These are phyloP conservation scores for Heliosperma pusillum DNA, from an alignment of 148 eudicot species.

Conservation along the genomic window DNA sequence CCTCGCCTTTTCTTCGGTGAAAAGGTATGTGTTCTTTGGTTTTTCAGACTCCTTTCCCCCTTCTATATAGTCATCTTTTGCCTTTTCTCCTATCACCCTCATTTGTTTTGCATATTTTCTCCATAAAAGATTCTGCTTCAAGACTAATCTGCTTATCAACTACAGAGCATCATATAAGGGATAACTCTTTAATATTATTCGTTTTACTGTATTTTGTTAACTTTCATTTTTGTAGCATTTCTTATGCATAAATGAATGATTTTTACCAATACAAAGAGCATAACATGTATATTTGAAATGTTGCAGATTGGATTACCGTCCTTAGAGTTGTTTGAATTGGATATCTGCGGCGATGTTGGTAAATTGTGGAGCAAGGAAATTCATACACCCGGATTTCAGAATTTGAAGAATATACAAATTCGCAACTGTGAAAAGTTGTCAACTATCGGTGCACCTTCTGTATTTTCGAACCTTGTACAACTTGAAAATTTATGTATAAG, in stretches of 20 bases:
- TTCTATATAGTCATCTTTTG: no score
- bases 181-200: no score
- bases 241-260: no score
- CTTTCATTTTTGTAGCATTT: no score
- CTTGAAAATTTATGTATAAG: background rate
- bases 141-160: no score
- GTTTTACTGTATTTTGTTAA: no score
- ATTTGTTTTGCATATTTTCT: no score
- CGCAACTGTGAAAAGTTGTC: background rate
- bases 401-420: background rate
- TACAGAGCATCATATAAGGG: no score
- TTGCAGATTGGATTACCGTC: conserved; percentile 9
- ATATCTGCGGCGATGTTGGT: background rate
- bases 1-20: background rate
- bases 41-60: conserved; percentile 75
- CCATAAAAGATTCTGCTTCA: no score
- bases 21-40: background rate
- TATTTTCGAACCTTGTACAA: background rate
- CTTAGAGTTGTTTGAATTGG: background rate
- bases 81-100: no score
- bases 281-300: background rate
- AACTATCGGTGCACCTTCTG: background rate
- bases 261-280: no score
- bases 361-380: background rate
- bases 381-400: background rate